A percentile compares a stretch with the other conserved stretches of the same genome.
These are phyloP conservation scores for Trametes polyzona DNA, from an alignment of 1,284 basidiomycete species.

Conservation along the genomic window DNA sequence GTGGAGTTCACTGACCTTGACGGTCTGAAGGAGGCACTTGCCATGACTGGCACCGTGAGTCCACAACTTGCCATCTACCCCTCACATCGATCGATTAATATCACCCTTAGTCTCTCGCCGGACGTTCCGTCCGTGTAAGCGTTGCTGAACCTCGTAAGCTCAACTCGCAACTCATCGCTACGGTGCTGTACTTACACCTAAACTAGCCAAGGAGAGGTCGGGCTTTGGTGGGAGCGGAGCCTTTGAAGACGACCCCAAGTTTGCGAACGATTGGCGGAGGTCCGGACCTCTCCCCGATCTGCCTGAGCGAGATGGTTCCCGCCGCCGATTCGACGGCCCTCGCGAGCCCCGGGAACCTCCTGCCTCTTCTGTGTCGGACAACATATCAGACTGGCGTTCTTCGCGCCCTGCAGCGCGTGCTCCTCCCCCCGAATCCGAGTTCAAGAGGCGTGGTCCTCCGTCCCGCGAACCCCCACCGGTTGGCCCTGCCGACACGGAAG, in stretches of 20 bases:
- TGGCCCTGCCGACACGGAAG: conserved; percentile 75
- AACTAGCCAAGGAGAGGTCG: conserved; percentile 70
- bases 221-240: conserved; percentile 51
- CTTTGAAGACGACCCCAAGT: conserved; percentile 71
- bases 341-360: conserved; percentile 50
- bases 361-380: conserved; percentile 56
- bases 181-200: conserved; percentile 5
- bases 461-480: conserved; percentile 48
- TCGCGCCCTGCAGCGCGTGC: conserved; percentile 50
- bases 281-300: conserved; percentile 83
- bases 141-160: conserved; percentile 94
- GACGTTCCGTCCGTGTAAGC: conserved; percentile 85
- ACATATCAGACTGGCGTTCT: conserved; percentile 72
- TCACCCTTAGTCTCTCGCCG: conserved; percentile 63
- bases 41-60: conserved; percentile 66
- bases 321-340: conserved; percentile 64
- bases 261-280: conserved; percentile 84
- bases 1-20: conserved; percentile 90
- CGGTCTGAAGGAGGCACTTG: conserved; percentile 82
- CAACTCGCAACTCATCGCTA: conserved; percentile 6
- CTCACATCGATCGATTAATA: background rate
- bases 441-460: conserved; percentile 60
- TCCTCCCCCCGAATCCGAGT: conserved; percentile 48
- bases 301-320: conserved; percentile 58
- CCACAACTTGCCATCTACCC: background rate